Percentiles rank a stretch among this genome's conserved stretches.
Conservation (phyloP, 2,329 filamentous ascomycete species). For the Xylaria multiplex region DNA sequence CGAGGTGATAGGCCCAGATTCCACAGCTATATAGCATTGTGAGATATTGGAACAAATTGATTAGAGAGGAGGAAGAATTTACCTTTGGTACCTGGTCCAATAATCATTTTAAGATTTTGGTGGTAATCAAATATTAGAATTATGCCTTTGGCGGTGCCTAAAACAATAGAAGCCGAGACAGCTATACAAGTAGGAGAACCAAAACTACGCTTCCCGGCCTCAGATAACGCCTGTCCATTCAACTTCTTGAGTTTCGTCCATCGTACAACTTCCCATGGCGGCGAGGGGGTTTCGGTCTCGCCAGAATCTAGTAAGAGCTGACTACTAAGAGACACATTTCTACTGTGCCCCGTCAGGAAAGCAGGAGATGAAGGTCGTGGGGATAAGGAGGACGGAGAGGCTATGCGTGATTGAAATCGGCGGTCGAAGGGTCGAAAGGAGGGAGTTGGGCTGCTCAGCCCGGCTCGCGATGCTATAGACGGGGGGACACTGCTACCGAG, state of each 20-base stretch:
- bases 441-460: conserved; percentile 76
- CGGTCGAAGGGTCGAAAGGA: conserved; percentile 94
- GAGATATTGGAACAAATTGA: conserved; percentile 20
- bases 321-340: conserved; percentile 81
- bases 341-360: conserved; percentile 79
- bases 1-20: conserved; percentile 87
- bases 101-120: conserved; percentile 92
- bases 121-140: conserved; percentile 97
- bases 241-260: conserved; percentile 96
- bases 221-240: conserved; percentile 89
- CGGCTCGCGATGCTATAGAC: conserved; percentile 72
- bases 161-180: conserved; percentile 85
- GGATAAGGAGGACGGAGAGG: conserved; percentile 67
- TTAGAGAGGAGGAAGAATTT: conserved; percentile 42
- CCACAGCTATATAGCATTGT: conserved; percentile 72
- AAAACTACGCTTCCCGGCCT: conserved; percentile 90
- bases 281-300: conserved; percentile 75
- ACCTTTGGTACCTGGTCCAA: conserved; percentile 93
- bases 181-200: conserved; percentile 89
- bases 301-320: conserved; percentile 70
- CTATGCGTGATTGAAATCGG: conserved; percentile 88
- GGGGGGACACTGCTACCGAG: conserved; percentile 79
- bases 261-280: conserved; percentile 95
- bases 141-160: conserved; percentile 94
- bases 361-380: conserved; percentile 81